phyloP scores from a whole-genome alignment of 208 protist genomes.

The Blechomonas ayalai region DNA sequence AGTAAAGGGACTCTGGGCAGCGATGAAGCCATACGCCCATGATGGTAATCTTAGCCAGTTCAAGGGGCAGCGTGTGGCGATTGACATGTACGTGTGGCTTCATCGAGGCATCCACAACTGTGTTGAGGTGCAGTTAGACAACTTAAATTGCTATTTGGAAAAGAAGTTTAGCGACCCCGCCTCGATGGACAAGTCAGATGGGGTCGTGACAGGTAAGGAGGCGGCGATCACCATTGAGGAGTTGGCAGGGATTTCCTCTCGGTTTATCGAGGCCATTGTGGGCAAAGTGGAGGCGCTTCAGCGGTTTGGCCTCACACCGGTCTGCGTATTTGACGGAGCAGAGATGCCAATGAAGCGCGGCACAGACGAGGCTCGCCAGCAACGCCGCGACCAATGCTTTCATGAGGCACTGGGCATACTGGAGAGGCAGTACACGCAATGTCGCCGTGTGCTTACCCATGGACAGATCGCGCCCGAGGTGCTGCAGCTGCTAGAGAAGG shows the following conservation, averaged over 20 bases:
- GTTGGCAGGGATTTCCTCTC: conserved; percentile 6
- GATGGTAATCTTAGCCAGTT: conserved; percentile 73
- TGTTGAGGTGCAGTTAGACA: conserved; percentile 23
- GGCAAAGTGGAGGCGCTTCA: conserved; percentile 27
- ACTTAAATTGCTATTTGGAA: conserved; percentile 16
- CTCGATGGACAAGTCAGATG: conserved; percentile 21
- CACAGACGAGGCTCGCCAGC: conserved; percentile 47
- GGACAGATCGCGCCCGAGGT: conserved; percentile 23
- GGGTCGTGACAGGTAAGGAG: conserved; percentile 28
- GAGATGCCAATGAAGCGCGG: conserved; percentile 71
- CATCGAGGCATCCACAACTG: conserved; percentile 48
- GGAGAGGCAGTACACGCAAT: conserved; percentile 22
- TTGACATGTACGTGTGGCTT: conserved; percentile 90
- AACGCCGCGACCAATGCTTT: conserved; percentile 23
- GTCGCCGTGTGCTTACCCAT: conserved; percentile 9
- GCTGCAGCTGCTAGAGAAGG: conserved; percentile 42
- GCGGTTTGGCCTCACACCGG: conserved; percentile 55
- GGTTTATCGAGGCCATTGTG: conserved; percentile 16
- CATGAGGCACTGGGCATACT: conserved; percentile 27
- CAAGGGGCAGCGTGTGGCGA: conserved; percentile 54
- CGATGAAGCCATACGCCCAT: conserved; percentile 60
- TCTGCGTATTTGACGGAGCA: conserved; percentile 78
- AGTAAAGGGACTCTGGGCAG: conserved; percentile 81
- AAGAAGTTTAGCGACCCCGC: conserved; percentile 13
- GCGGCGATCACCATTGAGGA: not conserved